Percentiles rank a stretch among this genome's conserved stretches.
phyloP scores from a whole-genome alignment of 2,329 filamentous ascomycete species.

The Zasmidium citrigriseum region DNA sequence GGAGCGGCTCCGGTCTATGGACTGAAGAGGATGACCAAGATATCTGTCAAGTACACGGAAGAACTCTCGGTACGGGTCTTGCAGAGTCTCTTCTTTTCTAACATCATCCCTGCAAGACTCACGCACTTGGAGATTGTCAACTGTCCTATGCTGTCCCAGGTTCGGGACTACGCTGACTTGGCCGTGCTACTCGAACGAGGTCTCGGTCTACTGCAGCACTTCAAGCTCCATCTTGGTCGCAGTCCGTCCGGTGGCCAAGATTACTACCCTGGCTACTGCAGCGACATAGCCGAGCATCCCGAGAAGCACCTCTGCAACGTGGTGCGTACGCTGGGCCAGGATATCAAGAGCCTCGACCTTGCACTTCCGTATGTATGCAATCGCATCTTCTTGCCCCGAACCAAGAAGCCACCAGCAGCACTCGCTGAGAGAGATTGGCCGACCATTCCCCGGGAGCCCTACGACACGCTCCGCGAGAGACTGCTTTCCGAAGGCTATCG shows the following conservation, averaged over 20 bases:
- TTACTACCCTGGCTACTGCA: slow-evolving; percentile 4
- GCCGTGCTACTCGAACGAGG: slow-evolving; percentile 19
- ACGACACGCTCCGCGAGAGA: slow-evolving; percentile 14
- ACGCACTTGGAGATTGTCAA: slow-evolving; percentile 24
- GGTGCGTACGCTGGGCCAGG: slow-evolving; percentile 17
- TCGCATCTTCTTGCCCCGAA: slow-evolving; percentile 14
- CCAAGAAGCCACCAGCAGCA: slow-evolving; percentile 1
- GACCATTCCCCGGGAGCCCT: slow-evolving; percentile 12
- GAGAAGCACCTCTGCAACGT: slow-evolving; percentile 26
- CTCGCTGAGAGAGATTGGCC: slow-evolving; percentile 8
- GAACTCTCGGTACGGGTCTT: slow-evolving; percentile 8
- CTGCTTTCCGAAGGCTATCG: slow-evolving; percentile 20
- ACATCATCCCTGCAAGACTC: slow-evolving; percentile 19
- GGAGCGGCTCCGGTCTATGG: slow-evolving; percentile 13
- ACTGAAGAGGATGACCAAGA: slow-evolving; percentile 19
- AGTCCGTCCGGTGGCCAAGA: not conserved
- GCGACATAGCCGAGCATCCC: slow-evolving; percentile 16
- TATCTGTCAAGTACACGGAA: slow-evolving; percentile 14
- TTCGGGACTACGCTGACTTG: slow-evolving; percentile 9
- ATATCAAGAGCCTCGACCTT: slow-evolving; percentile 24
- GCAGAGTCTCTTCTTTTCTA: slow-evolving; percentile 17
- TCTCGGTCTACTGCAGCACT: slow-evolving; percentile 17
- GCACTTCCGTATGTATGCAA: slow-evolving; percentile 25
- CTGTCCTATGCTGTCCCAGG: slow-evolving; percentile 15
- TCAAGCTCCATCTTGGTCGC: slow-evolving; percentile 21